Conservation (phyloP, 352 stramenopile genomes). For the Blastocystis sp. region DNA sequence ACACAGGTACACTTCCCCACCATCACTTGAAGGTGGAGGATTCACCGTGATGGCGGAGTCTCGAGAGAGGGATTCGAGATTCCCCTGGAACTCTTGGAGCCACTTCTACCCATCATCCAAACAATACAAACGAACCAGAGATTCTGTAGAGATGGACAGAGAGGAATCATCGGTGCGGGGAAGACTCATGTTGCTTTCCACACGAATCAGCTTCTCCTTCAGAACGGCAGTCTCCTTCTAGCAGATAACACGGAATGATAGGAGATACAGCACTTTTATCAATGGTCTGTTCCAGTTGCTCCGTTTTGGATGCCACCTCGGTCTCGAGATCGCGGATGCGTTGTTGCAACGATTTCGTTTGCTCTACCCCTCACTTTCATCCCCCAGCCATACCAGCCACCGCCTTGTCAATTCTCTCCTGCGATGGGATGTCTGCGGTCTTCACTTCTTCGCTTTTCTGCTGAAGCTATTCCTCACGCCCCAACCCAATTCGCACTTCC, state of each 20-base stretch:
- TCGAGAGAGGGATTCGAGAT: constrained; percentile 3
- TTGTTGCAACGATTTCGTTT: neutral
- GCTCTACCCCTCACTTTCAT: neutral
- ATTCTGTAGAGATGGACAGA: neutral
- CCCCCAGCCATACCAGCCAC: neutral
- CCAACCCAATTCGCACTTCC: neutral
- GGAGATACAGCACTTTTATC: neutral
- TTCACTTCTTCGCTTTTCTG: too few relatives aligned
- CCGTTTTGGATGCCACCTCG: neutral
- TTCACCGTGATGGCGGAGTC: neutral
- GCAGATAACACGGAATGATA: neutral
- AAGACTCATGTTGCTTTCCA: neutral
- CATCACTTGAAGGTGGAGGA: neutral
- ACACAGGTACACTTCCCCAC: constrained; percentile 25
- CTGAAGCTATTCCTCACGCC: too few relatives aligned
- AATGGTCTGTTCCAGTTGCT: neutral
- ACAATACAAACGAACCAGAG: neutral
- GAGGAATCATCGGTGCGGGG: neutral
- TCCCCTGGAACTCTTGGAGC: neutral
- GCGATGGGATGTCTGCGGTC: neutral
- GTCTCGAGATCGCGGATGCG: neutral
- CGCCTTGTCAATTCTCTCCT: neutral
- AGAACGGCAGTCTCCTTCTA: neutral
- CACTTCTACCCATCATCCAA: neutral
- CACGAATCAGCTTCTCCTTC: neutral